Base-by-base conservation (phyloP, 345 rosid genomes). In the Salix arbutifolia region DNA sequence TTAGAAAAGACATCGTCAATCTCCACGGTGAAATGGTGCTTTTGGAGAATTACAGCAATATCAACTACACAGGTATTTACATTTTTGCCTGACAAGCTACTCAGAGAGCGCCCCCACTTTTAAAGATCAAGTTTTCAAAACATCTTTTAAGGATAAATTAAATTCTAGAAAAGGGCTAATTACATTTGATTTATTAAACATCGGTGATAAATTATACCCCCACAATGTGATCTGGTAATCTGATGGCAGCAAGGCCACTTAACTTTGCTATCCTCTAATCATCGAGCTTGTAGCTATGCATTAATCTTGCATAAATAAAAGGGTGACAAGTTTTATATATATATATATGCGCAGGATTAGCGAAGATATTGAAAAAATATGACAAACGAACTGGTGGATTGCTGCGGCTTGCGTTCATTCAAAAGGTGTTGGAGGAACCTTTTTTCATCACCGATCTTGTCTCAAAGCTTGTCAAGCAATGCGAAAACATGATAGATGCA, bases 21-120 rank as follows among this genome's bases (percentile, higher is more conserved):
- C 92, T 94, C 85, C 98, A 92, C 16, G 98, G 97, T 5, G 97
- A 94, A 80, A 94, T 94, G 97, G 97, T 94, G 70, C 90, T 94
- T 48, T 77, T 94, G 5, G 89, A 85, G 62, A 89, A 92, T 80
- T 94, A 94, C 81, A 94, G 97, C 88, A 91, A 87, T 72, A 80
- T 94, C 79, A 94, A 92, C 76, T 94, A 91, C 88, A 94, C 95
- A 83, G 95, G 92, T 90, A 56, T 3, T 12, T 52, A 28, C 6
- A n/a, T 10, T n/a, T 12, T 16, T 2, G 26, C n/a, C 30, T 1
- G 9, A 1, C 13, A 16, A 10, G 0, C 62, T 58, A 19, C 3
- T 8, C 0, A 21, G 4, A 0, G 1, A 53, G 23, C 25, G 3
- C 60, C 10, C 58, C 23, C 60, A 19, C 60, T 53, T 21, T 6